Conservation (phyloP, 2,329 filamentous ascomycete genomes). For the Aaosphaeria pasadenensis region DNA sequence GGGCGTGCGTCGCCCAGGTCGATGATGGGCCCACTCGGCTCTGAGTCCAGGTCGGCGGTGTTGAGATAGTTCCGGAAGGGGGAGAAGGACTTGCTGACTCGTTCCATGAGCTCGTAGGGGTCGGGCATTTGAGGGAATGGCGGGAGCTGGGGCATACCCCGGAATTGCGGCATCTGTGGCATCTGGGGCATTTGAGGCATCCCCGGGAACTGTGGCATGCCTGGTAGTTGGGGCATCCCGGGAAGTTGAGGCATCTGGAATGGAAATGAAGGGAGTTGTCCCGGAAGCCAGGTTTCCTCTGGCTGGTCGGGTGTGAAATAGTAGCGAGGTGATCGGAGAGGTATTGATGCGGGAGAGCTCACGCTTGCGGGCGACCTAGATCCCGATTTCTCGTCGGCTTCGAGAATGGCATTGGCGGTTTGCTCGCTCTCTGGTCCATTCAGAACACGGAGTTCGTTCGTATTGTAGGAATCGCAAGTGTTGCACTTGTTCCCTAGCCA, state of each 20-base stretch:
- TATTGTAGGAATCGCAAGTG: constrained; percentile 54
- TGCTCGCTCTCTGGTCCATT: constrained; percentile 37
- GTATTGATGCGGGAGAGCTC: constrained; percentile 29
- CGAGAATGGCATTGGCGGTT: constrained; percentile 29
- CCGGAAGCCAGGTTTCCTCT: constrained; percentile 36
- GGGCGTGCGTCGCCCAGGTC: constrained; percentile 35
- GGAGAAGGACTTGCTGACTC: constrained; percentile 39
- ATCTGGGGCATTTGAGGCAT: constrained; percentile 28
- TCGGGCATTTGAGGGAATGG: constrained; percentile 29
- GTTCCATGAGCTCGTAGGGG: constrained; percentile 34
- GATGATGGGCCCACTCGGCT: constrained; percentile 33
- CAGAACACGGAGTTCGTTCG: constrained; percentile 46
- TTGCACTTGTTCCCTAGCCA: constrained; percentile 92
- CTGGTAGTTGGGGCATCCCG: constrained; percentile 14
- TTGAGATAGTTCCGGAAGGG: constrained; percentile 46
- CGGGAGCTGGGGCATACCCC: constrained; percentile 28
- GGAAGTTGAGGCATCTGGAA: constrained; percentile 37
- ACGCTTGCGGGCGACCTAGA: constrained; percentile 27
- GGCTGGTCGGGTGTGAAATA: constrained; percentile 37
- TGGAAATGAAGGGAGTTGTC: constrained; percentile 32
- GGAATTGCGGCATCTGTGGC: constrained; percentile 29
- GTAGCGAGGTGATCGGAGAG: constrained; percentile 33
- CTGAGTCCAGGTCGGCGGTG: constrained; percentile 29
- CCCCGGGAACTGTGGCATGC: constrained; percentile 21
- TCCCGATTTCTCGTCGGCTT: constrained; percentile 25